These are phyloP conservation scores for Phlegmacium glaucopus DNA, from an alignment of 768 basidiomycete species.

Conservation along the genomic window DNA sequence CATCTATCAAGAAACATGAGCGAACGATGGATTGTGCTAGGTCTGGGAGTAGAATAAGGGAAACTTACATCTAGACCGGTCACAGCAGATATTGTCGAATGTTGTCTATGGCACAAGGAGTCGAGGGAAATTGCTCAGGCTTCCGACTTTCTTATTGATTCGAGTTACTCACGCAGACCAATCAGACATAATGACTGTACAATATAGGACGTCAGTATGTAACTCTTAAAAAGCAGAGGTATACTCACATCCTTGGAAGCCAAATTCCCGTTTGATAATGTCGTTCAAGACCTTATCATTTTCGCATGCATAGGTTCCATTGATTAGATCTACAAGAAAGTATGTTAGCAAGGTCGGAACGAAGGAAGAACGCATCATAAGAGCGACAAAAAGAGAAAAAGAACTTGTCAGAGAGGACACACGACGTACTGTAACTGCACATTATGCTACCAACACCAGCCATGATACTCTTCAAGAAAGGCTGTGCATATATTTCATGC, in stretches of 20 bases:
- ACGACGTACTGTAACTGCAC: slow-evolving; percentile 67
- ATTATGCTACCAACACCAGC: slow-evolving; percentile 72
- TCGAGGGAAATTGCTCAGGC: not conserved
- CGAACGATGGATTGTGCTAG: too few species aligned
- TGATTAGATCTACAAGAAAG: slow-evolving; percentile 50
- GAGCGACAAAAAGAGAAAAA: not conserved
- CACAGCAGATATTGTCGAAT: slow-evolving; percentile 57
- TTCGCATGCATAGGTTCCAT: slow-evolving; percentile 73
- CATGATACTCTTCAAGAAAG: slow-evolving; percentile 68
- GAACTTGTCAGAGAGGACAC: not conserved
- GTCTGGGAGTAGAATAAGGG: not conserved
- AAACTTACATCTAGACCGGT: slow-evolving; percentile 60
- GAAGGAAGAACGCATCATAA: not conserved
- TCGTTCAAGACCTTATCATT: slow-evolving; percentile 69
- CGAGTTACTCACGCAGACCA: slow-evolving; percentile 55
- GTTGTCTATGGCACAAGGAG: slow-evolving; percentile 32
- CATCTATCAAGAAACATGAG: too few species aligned
- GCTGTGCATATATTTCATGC: slow-evolving; percentile 71
- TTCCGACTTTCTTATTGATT: not conserved
- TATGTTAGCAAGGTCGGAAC: not conserved
- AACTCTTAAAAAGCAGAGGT: not conserved
- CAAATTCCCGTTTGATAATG: slow-evolving; percentile 71
- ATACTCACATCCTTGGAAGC: slow-evolving; percentile 68
- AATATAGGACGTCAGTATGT: not conserved
- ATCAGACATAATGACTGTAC: slow-evolving; percentile 64